Evolutionary conservation across 2,329 filamentous ascomycete species (phyloP).

Genomic region (Fusarium begoniae): DNA sequence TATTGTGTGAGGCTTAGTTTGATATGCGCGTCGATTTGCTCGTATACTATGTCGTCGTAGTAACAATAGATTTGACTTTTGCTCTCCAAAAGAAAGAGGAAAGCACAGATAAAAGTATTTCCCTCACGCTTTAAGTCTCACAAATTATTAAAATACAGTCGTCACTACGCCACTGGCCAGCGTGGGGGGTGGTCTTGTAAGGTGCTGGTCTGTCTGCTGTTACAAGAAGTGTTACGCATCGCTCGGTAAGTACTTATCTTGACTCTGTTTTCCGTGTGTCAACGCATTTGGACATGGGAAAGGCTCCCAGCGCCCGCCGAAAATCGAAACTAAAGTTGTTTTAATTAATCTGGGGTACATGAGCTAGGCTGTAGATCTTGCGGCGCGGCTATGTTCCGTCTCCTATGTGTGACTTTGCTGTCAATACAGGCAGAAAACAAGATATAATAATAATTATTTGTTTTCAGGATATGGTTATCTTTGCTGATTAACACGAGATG

Average conservation of each 20-base stretch:
- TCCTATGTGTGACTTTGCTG: constrained; percentile 1
- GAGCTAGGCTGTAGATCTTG: constrained; percentile 33
- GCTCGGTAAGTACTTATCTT: constrained; percentile 24
- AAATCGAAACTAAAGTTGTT: constrained; percentile 19
- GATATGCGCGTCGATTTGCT: background rate
- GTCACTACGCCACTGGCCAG: constrained; percentile 23
- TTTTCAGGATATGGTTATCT: background rate
- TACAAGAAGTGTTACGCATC: constrained; percentile 13
- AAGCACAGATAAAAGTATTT: background rate
- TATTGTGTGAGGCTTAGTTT: background rate
- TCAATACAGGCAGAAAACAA: background rate
- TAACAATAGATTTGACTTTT: background rate
- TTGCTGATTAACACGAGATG: background rate
- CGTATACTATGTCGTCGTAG: background rate
- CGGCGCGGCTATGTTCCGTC: background rate
- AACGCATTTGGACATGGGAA: constrained; percentile 42
- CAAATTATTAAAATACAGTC: constrained; percentile 3
- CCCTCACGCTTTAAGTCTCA: background rate
- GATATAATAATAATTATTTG: background rate
- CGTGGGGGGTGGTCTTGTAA: constrained; percentile 21
- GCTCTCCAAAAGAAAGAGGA: background rate
- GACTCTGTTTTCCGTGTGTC: constrained; percentile 41
- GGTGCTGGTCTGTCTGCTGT: background rate
- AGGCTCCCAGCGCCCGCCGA: constrained; percentile 35
- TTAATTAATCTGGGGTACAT: constrained; percentile 43